Percentiles rank a stretch among this genome's conserved stretches.
These are phyloP conservation scores for Trametes hirsuta DNA, from an alignment of 1,284 basidiomycete species.

Conservation along the genomic window DNA sequence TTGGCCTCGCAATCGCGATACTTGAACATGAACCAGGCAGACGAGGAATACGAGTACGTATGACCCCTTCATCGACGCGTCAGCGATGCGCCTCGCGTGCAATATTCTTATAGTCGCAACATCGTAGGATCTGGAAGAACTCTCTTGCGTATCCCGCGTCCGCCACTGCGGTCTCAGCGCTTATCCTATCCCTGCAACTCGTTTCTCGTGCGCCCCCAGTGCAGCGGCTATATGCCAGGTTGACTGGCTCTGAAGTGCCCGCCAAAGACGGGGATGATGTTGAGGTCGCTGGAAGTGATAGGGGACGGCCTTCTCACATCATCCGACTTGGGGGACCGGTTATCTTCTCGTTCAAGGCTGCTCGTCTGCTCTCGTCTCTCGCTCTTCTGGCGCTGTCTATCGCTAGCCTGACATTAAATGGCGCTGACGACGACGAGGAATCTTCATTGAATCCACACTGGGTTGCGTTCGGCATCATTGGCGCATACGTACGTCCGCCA, in stretches of 20 bases:
- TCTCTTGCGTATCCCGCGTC: constrained; percentile 14
- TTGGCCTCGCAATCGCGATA: constrained; percentile 4
- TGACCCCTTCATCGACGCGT: background rate
- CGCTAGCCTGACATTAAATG: constrained; percentile 15
- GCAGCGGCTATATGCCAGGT: constrained; percentile 6
- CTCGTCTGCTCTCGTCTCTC: constrained; percentile 29
- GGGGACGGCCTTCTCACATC: constrained; percentile 21
- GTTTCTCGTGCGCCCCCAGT: constrained; percentile 10
- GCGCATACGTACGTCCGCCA: constrained; percentile 37
- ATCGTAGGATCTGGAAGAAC: constrained; percentile 16
- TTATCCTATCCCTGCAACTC: constrained; percentile 18
- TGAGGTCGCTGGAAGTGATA: constrained; percentile 6
- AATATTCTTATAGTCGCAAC: background rate
- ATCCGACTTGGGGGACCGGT: constrained; percentile 28
- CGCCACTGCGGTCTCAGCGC: constrained; percentile 9
- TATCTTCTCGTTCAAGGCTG: constrained; percentile 35
- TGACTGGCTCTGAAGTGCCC: constrained; percentile 2
- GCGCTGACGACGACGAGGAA: constrained; percentile 2
- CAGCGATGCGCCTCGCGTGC: background rate
- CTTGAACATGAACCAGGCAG: constrained; percentile 1
- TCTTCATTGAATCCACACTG: constrained; percentile 13
- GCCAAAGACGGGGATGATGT: constrained; percentile 9
- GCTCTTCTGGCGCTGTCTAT: constrained; percentile 33
- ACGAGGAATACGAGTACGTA: constrained; percentile 15
- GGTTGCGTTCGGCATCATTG: constrained; percentile 37